Evolutionary conservation across 345 rosid species (phyloP).

Genomic region (Populus davidiana): DNA sequence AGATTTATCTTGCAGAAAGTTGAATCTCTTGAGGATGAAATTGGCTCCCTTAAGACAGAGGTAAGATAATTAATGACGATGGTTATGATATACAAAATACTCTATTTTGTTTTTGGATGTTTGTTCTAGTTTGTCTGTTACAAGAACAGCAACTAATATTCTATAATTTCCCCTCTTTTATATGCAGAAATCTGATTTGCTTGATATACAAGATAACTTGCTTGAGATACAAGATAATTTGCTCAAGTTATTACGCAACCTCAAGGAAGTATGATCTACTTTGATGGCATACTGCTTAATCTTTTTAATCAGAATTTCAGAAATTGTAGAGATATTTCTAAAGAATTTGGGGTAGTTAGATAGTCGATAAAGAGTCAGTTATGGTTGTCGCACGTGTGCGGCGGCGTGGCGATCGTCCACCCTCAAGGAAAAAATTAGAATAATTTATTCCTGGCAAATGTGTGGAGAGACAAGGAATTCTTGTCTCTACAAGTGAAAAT

Average conservation of each 20-base stretch:
- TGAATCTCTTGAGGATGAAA: conserved; percentile 9
- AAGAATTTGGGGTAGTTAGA: too few relatives aligned
- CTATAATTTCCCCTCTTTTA: too few relatives aligned
- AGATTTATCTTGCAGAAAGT: conserved; percentile 1
- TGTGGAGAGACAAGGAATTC: too few relatives aligned
- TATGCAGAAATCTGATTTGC: conserved; percentile 9
- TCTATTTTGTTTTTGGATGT: not conserved
- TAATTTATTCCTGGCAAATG: too few relatives aligned
- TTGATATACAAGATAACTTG: conserved; percentile 1
- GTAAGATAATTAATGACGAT: not conserved
- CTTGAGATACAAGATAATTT: conserved; percentile 10
- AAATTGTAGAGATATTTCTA: too few relatives aligned
- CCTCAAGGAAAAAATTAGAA: too few relatives aligned
- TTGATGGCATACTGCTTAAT: not conserved
- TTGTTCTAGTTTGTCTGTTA: not conserved
- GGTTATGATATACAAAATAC: not conserved
- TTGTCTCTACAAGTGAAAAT: too few relatives aligned
- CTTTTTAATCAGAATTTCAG: too few relatives aligned
- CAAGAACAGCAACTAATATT: not conserved
- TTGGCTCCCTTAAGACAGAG: conserved; percentile 9
- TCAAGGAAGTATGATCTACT: not conserved
- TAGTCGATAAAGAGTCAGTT: too few relatives aligned
- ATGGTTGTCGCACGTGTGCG: too few relatives aligned
- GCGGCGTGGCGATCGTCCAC: too few relatives aligned
- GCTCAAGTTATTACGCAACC: not conserved